Evolutionary conservation across 2,329 filamentous ascomycete genomes (phyloP).

Genomic region (Exophiala phaeomuriformis): DNA sequence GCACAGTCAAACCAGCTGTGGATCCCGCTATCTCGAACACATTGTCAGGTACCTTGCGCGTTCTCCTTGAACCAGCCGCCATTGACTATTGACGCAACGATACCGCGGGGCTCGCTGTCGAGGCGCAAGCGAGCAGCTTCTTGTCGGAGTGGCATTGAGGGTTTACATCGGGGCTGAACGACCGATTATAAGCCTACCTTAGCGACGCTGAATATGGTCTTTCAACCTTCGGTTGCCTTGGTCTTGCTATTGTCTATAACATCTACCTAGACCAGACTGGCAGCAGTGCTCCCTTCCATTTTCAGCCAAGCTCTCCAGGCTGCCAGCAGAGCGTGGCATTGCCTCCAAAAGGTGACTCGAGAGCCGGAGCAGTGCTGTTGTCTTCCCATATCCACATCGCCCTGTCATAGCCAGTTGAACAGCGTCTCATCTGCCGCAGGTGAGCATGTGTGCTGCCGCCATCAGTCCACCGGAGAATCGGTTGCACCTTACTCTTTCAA

Average conservation of each 20-base stretch:
- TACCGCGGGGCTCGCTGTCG: background rate
- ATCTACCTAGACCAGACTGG: slow-evolving; percentile 2
- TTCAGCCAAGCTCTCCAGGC: background rate
- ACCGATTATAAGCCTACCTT: background rate
- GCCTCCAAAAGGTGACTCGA: too few species aligned
- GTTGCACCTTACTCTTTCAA: slow-evolving; percentile 13
- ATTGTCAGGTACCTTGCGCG: slow-evolving; percentile 7
- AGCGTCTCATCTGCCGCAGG: background rate
- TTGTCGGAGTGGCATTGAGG: too few species aligned
- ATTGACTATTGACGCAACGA: slow-evolving; percentile 4
- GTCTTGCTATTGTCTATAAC: slow-evolving; percentile 1
- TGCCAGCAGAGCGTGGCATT: background rate
- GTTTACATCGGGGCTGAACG: too few species aligned
- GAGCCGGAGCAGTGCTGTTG: too few species aligned
- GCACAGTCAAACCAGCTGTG: slow-evolving; percentile 3
- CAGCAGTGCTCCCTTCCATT: background rate
- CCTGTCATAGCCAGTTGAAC: too few species aligned
- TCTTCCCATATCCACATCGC: too few species aligned
- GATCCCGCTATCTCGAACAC: slow-evolving; percentile 10
- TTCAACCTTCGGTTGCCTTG: background rate
- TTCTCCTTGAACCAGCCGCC: slow-evolving; percentile 6
- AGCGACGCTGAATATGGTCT: slow-evolving; percentile 4
- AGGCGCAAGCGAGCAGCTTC: too few species aligned
- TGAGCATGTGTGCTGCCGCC: slow-evolving; percentile 18
- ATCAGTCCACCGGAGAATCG: slow-evolving; percentile 14